A percentile compares a stretch with the other conserved stretches of the same genome.
Conservation (phyloP, 164 flowering plant species). For the Sextonia rubra region DNA sequence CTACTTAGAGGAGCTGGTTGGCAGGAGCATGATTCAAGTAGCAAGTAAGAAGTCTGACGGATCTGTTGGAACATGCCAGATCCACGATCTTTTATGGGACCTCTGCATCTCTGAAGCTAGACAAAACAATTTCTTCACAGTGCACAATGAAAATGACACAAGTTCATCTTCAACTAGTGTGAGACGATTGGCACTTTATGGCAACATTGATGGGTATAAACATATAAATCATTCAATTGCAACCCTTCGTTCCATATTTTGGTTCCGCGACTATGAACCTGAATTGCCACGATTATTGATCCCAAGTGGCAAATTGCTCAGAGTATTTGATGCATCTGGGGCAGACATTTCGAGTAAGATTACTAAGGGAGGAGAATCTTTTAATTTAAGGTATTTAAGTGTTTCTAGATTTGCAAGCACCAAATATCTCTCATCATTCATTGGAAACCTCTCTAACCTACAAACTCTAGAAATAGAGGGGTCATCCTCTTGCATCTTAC, state of each 20-base stretch:
- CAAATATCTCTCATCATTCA: constrained; percentile 8
- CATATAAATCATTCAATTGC: neutral
- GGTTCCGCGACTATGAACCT: neutral
- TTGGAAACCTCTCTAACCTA: constrained; percentile 17
- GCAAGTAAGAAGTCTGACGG: constrained; percentile 5
- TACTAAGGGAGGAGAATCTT: constrained; percentile 8
- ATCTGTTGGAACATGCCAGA: neutral
- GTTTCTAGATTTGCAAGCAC: neutral
- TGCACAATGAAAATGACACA: neutral
- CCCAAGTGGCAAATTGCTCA: constrained; percentile 4
- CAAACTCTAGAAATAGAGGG: constrained; percentile 16
- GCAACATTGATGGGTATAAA: neutral
- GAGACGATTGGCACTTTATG: constrained; percentile 6
- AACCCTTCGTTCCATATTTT: constrained; percentile 7
- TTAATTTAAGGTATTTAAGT: constrained; percentile 23
- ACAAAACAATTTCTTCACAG: constrained; percentile 3
- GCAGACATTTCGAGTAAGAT: neutral
- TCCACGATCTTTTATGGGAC: constrained; percentile 16
- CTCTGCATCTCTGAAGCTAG: constrained; percentile 4
- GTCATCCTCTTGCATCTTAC: neutral
- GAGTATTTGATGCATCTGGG: constrained; percentile 1
- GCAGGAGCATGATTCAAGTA: constrained; percentile 4
- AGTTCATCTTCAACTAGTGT: neutral
- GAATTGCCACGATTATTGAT: neutral
- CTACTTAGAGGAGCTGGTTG: constrained; percentile 3